A percentile compares a stretch with the other conserved stretches of the same genome.
Evolutionary conservation across 352 stramenopile species (phyloP).

Genomic region (Peronospora farinosa): DNA sequence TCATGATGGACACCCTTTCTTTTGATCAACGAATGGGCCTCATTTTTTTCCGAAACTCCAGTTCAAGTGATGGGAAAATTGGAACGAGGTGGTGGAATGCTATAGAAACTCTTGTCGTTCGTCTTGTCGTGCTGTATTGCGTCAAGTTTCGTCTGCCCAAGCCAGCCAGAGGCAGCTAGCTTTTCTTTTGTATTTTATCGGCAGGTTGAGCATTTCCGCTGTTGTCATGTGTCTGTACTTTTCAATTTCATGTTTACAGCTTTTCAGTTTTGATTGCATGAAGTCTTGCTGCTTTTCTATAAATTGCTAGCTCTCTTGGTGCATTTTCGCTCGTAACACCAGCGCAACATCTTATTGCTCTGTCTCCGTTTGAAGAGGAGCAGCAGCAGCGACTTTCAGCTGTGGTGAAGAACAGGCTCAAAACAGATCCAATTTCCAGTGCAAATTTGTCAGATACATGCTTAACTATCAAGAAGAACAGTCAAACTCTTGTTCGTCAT

Average conservation of each 20-base stretch:
- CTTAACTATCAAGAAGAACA: background rate
- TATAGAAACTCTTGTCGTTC: slow-evolving; percentile 30
- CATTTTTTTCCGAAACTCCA: slow-evolving; percentile 1
- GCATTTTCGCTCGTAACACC: background rate
- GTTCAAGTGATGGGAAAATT: slow-evolving; percentile 14
- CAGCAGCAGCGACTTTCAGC: slow-evolving; percentile 4
- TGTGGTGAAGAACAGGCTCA: background rate
- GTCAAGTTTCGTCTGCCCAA: slow-evolving; percentile 31
- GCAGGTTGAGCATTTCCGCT: slow-evolving; percentile 20
- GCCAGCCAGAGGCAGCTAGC: slow-evolving; percentile 28
- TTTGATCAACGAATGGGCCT: slow-evolving; percentile 11
- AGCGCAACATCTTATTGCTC: slow-evolving; percentile 5
- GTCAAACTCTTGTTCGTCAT: background rate
- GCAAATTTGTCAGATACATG: slow-evolving; percentile 3
- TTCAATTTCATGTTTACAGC: slow-evolving; percentile 21
- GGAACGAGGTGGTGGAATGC: slow-evolving; percentile 20
- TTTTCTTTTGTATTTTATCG: slow-evolving; percentile 39
- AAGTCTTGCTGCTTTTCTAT: slow-evolving; percentile 30
- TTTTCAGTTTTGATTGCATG: slow-evolving; percentile 18
- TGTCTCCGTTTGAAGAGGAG: slow-evolving; percentile 4
- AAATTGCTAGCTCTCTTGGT: slow-evolving; percentile 8
- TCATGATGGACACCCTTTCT: slow-evolving; percentile 18
- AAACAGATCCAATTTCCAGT: background rate
- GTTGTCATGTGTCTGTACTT: slow-evolving; percentile 28
- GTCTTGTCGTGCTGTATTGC: slow-evolving; percentile 31